Conservation (phyloP, 1,284 basidiomycete genomes). For the Volvariella volvacea region DNA sequence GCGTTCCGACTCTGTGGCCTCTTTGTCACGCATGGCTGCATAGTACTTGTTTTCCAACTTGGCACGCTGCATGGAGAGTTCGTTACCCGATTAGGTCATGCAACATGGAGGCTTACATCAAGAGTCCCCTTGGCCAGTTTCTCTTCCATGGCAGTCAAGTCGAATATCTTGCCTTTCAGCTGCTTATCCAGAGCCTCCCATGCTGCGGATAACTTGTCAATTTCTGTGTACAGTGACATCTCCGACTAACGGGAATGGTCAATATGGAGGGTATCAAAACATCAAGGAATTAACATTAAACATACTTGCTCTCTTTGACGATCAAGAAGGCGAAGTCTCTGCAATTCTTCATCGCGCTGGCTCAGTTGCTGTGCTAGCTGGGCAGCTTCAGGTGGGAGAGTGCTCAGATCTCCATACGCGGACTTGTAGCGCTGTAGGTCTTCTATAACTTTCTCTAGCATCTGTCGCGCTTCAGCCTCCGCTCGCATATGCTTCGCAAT, state of each 20-base stretch:
- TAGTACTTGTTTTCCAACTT: slow-evolving; percentile 97
- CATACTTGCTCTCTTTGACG: slow-evolving; percentile 48
- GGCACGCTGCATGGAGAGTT: slow-evolving; percentile 43
- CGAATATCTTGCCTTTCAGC: slow-evolving; percentile 80
- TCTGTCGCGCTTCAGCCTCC: slow-evolving; percentile 49
- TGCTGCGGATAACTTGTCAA: slow-evolving; percentile 81
- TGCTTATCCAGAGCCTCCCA: slow-evolving; percentile 87
- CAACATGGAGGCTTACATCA: slow-evolving; percentile 44
- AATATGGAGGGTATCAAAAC: background rate
- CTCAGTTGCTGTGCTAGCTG: slow-evolving; percentile 50
- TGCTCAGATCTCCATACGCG: slow-evolving; percentile 52
- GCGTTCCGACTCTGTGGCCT: slow-evolving; percentile 73
- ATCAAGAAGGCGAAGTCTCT: slow-evolving; percentile 48
- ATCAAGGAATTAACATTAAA: background rate
- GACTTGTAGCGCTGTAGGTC: slow-evolving; percentile 57
- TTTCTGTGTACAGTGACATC: slow-evolving; percentile 76
- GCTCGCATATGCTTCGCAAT: slow-evolving; percentile 37
- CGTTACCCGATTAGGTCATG: background rate
- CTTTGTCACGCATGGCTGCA: slow-evolving; percentile 85
- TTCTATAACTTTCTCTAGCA: slow-evolving; percentile 37
- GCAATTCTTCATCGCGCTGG: slow-evolving; percentile 57
- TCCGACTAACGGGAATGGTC: slow-evolving; percentile 44
- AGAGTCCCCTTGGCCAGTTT: slow-evolving; percentile 54
- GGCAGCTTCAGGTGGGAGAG: slow-evolving; percentile 41
- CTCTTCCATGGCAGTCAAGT: slow-evolving; percentile 75